Evolutionary conservation across 768 basidiomycete genomes (phyloP), one percentile per base, ranked within the genome.

Genomic region (Boletellus sp.): DNA sequence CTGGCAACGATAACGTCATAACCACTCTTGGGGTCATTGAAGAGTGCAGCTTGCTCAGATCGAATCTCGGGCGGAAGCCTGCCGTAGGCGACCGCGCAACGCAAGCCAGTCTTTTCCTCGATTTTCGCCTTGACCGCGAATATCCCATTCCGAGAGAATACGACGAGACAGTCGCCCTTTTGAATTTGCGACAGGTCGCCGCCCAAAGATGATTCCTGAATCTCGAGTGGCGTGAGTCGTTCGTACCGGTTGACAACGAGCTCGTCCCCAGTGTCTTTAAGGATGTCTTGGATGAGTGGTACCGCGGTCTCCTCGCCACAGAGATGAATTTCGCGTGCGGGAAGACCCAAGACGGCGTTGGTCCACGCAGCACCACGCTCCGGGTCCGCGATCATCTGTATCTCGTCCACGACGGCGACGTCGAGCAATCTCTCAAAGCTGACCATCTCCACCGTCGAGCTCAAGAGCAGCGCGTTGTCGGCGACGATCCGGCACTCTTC

Each of bases 301-400:
- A 98, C 82, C 0, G 88, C 94, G 3, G 88, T 86, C 58, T 92
- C 93, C 66, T 99, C 96, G 4, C 96, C 96, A 61, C 96, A 98
- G 1, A 99, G 76, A 70, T 99, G 96, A 1, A 99, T 60, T 62
- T 97, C 94, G 23, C 76, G 73, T 2, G 94, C 93, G 47, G 76
- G 69, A 1, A 85, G 42, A 3, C 90, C 89, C 17, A 96, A 68
- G 2, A 99, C 77, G 0, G 93, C 94, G 12, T 65, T 61, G 9
- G 89, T 87, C 95, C 96, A 99, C 0, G 81, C 81, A 22, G 70
- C 73, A 0, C 96, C 95, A 15, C 96, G 83, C 3, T 82, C 72
- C 0, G 74, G 68, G 65, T 97, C 92, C 0, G 79, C 79, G 16
- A 98, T 81, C 87, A 98, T 88, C 72, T 98, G 96, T 42, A 99